These are phyloP conservation scores for Botrytis fragariae DNA, from an alignment of 2,329 filamentous ascomycete species.

Conservation along the genomic window DNA sequence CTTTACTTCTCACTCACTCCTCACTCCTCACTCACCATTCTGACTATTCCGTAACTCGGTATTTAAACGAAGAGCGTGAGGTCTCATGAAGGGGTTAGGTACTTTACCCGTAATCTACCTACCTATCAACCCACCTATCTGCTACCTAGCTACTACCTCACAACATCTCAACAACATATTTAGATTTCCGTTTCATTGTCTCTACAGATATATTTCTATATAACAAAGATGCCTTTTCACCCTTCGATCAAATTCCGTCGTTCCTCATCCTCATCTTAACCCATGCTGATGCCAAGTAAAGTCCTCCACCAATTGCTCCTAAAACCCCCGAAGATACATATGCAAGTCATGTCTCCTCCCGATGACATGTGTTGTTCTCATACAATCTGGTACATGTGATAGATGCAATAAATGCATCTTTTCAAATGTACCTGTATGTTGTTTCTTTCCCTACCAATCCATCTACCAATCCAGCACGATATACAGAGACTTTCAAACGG, in stretches of 20 bases:
- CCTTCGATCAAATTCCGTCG: neutral
- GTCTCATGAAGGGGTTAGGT: neutral
- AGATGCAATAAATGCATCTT: neutral
- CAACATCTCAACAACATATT: neutral
- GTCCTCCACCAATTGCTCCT: constrained; percentile 5
- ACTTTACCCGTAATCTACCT: neutral
- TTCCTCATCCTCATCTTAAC: neutral
- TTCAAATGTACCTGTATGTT: neutral
- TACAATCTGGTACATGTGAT: neutral
- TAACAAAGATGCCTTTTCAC: neutral
- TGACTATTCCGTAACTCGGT: neutral
- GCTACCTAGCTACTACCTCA: no score
- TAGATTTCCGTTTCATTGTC: neutral
- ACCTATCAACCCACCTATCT: neutral
- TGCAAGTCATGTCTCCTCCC: neutral
- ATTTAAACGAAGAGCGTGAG: neutral
- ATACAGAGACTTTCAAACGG: neutral
- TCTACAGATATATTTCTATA: neutral
- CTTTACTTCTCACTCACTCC: neutral
- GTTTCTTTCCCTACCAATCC: neutral
- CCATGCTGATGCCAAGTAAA: neutral
- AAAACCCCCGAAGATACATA: constrained; percentile 14
- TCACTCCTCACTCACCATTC: neutral
- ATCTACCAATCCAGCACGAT: neutral
- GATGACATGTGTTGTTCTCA: constrained; percentile 3